Base-by-base conservation (phyloP, 768 basidiomycete species). In the Suillus luteus region DNA sequence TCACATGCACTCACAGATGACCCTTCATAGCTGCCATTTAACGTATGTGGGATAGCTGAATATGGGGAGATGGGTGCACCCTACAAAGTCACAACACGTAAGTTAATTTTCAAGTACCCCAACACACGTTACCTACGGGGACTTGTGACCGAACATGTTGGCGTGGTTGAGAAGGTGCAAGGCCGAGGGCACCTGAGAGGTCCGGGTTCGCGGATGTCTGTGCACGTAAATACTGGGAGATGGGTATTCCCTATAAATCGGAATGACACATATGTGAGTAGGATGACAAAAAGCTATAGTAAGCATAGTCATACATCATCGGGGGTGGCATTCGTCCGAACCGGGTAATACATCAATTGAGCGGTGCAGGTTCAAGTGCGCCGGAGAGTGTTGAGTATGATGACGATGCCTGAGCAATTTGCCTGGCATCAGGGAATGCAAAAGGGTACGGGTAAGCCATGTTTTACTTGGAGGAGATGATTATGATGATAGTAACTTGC, bases 361-460 rank as follows among this genome's bases (percentile, higher is more conserved):
- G 24, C 17, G 24, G 24, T 6, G 24, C 22, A 40, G 55, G 57
- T 11, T 58, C 24, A 5, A 58, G 57, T 11, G 57, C 57, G 12
- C 57, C 38, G 9, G 57, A 41, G 0, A 58, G 57, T 58, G 57
- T 27, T 17, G 57, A 58, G 15, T 41, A 58, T n/a, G n/a, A n/a
- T 0, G 38, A 41, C 27, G 57, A 41, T 10, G 15, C 24, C 19
- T 58, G 24, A 10, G 19, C 5, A 11, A 22, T 35, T 31, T 62
- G 61, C 9, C 35, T 38, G n/a, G 64, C 66, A 52, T 52, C 67
- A 22, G 73, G 69, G 48, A 66, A 75, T 5, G 69, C 8, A 44
- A 69, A 43, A 5, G 70, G 69, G 35, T 75, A 75, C 4, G 66
- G 12, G 51, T 67, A 49, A 17, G 59, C 17, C 73, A 76, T 76